Conservation (phyloP, 768 basidiomycete genomes). For the Kwoniella pini region DNA sequence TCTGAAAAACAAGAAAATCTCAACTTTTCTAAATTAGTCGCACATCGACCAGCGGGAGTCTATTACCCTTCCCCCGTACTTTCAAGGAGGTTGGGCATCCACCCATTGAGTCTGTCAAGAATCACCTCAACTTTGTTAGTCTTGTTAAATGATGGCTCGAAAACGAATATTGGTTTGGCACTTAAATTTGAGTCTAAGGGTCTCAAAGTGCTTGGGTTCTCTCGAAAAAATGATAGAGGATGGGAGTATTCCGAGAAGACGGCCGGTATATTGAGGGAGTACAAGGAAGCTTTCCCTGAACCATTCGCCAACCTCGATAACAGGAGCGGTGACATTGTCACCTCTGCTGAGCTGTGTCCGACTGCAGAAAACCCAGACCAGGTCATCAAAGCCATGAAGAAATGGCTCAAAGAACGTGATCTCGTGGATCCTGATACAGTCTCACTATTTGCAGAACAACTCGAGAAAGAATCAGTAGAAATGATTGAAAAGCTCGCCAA, state of each 20-base stretch:
- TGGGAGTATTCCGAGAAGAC: constrained; percentile 97
- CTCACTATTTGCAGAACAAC: constrained; percentile 84
- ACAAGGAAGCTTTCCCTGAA: constrained; percentile 84
- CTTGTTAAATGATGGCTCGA: constrained; percentile 69
- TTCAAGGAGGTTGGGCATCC: constrained; percentile 71
- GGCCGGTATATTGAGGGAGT: constrained; percentile 74
- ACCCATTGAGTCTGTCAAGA: constrained; percentile 76
- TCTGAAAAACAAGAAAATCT: constrained; percentile 77
- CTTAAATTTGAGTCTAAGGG: constrained; percentile 95
- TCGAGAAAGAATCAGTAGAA: constrained; percentile 80
- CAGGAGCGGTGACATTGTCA: constrained; percentile 75
- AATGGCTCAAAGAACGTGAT: constrained; percentile 83
- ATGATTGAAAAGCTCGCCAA: constrained; percentile 79
- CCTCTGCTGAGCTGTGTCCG: constrained; percentile 65
- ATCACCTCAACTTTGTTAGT: constrained; percentile 95
- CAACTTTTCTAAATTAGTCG: constrained; percentile 71
- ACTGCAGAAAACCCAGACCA: constrained; percentile 65
- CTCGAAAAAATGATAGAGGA: constrained; percentile 73
- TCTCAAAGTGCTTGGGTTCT: constrained; percentile 89
- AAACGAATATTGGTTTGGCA: constrained; percentile 87
- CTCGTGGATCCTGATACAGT: constrained; percentile 90
- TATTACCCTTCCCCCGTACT: constrained; percentile 82
- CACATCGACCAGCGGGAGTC: constrained; percentile 58
- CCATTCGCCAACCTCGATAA: constrained; percentile 71
- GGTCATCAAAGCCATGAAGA: constrained; percentile 71